Evolutionary conservation across 768 basidiomycete genomes (phyloP).

Genomic region (Tremella yokohamensis): DNA sequence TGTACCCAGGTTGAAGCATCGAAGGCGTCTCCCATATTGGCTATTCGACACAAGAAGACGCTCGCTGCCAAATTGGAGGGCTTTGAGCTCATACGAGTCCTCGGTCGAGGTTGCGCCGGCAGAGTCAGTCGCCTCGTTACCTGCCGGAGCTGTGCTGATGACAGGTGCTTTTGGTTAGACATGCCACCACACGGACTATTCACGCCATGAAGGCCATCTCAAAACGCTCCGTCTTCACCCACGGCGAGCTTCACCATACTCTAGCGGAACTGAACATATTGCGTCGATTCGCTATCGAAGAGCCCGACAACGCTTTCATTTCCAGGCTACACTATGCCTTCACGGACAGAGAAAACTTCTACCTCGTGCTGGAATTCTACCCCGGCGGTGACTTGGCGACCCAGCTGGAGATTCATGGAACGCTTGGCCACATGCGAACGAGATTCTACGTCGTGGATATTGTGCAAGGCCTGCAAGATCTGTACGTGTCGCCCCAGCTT

Average conservation of each 20-base stretch:
- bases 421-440: slow-evolving; percentile 86
- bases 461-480: slow-evolving; percentile 85
- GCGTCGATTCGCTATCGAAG: slow-evolving; percentile 77
- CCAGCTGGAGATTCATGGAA: slow-evolving; percentile 92
- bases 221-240: slow-evolving; percentile 91
- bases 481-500: slow-evolving; percentile 49
- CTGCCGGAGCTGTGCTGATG: not conserved
- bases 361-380: slow-evolving; percentile 76
- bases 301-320: slow-evolving; percentile 79
- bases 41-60: not conserved
- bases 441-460: slow-evolving; percentile 98
- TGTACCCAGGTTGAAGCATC: no score
- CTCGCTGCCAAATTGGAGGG: slow-evolving; percentile 60
- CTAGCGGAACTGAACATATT: slow-evolving; percentile 93
- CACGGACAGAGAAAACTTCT: slow-evolving; percentile 95
- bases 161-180: slow-evolving; percentile 69
- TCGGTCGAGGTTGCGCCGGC: slow-evolving; percentile 96
- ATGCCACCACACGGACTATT: slow-evolving; percentile 66
- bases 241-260: slow-evolving; percentile 94
- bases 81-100: slow-evolving; percentile 94
- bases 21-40: no score
- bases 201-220: slow-evolving; percentile 97
- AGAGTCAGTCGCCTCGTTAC: slow-evolving; percentile 60
- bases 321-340: slow-evolving; percentile 96
- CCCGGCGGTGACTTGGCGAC: slow-evolving; percentile 77